Percentiles rank a stretch among this genome's conserved stretches.
Conservation (phyloP, 2,329 filamentous ascomycete genomes). For the Fusarium ramigenum region DNA sequence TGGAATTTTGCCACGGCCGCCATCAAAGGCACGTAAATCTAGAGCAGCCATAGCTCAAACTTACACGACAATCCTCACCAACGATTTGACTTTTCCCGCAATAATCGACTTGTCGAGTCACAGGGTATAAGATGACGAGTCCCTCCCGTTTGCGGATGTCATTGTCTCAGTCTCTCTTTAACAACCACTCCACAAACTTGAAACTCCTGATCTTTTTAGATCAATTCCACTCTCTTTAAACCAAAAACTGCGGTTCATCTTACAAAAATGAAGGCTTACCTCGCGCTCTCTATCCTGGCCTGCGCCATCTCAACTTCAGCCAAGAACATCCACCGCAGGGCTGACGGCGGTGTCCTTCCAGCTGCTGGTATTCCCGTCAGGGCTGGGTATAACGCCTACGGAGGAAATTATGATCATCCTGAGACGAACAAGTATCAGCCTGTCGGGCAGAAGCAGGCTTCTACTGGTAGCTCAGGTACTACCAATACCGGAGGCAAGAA, state of each 20-base stretch:
- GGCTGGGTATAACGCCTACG: slow-evolving; percentile 20
- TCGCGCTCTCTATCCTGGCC: slow-evolving; percentile 22
- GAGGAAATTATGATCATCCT: slow-evolving; percentile 28
- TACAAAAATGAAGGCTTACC: slow-evolving; percentile 21
- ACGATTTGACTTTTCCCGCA: neutral
- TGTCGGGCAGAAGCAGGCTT: slow-evolving; percentile 15
- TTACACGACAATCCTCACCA: neutral
- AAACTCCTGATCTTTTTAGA: slow-evolving; percentile 8
- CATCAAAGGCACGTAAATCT: neutral
- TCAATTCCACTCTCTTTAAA: slow-evolving; percentile 21
- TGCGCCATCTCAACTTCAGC: slow-evolving; percentile 25
- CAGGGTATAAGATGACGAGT: slow-evolving; percentile 18
- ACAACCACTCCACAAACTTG: slow-evolving; percentile 7
- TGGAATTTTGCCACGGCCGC: slow-evolving; percentile 26
- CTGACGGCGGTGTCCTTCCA: slow-evolving; percentile 1
- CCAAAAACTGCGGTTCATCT: no score
- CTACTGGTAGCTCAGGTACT: neutral
- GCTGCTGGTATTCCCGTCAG: slow-evolving; percentile 15
- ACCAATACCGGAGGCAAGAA: neutral
- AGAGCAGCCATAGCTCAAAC: slow-evolving; percentile 20
- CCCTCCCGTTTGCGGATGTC: neutral
- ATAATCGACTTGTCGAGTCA: no score
- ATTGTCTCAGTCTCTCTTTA: slow-evolving; percentile 25
- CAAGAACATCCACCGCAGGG: slow-evolving; percentile 10
- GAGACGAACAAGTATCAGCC: slow-evolving; percentile 24